These are phyloP conservation scores for Tetragonia tetragonoides DNA, from an alignment of 148 eudicot genomes.

Conservation along the genomic window DNA sequence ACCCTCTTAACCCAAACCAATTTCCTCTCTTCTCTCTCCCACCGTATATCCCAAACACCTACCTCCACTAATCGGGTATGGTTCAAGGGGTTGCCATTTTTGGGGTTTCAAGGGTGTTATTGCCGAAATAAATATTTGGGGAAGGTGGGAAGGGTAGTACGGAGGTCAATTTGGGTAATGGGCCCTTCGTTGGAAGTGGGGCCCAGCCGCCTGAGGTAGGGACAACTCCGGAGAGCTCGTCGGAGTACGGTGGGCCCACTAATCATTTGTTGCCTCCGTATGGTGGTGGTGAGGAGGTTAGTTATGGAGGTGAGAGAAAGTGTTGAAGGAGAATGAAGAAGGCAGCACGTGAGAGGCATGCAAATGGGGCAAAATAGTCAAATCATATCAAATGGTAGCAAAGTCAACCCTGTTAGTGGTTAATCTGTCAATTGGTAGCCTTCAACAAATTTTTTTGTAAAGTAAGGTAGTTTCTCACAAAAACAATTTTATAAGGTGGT, in stretches of 20 bases:
- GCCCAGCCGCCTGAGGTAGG: constrained; percentile 57
- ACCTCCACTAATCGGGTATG: constrained; percentile 52
- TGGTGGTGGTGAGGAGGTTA: constrained; percentile 18
- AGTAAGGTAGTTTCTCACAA: too few species aligned
- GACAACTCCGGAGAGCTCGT: constrained; percentile 35
- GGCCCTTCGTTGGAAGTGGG: constrained; percentile 12
- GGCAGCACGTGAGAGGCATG: too few species aligned
- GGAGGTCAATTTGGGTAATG: constrained; percentile 18
- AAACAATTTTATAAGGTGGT: too few species aligned
- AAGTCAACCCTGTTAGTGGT: too few species aligned
- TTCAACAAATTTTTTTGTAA: too few species aligned
- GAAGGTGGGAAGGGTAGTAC: constrained; percentile 25
- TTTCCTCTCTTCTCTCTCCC: constrained; percentile 53
- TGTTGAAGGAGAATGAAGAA: background rate
- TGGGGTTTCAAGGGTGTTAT: constrained; percentile 70
- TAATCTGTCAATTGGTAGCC: too few species aligned
- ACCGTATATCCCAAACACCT: constrained; percentile 67
- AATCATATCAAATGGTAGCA: too few species aligned
- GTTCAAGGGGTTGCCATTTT: constrained; percentile 70
- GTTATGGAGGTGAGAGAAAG: constrained; percentile 11
- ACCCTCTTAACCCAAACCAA: constrained; percentile 49
- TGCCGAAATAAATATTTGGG: constrained; percentile 75
- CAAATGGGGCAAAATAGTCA: too few species aligned
- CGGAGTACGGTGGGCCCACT: constrained; percentile 33
- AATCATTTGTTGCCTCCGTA: constrained; percentile 40